Evolutionary conservation across 2,329 filamentous ascomycete species (phyloP).

Genomic region (Fusarium buharicum): DNA sequence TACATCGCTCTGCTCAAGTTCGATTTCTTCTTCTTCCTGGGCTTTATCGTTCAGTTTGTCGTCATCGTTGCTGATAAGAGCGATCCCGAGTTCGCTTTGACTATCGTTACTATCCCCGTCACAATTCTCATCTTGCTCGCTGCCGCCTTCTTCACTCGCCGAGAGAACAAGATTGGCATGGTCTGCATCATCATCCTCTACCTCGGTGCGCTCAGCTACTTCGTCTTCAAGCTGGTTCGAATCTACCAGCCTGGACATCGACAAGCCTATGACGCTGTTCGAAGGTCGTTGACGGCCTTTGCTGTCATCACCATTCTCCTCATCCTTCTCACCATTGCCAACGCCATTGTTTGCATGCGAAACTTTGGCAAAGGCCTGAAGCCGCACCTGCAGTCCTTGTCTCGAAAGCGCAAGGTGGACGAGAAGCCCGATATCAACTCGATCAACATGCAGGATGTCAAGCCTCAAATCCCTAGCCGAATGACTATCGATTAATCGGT

Average conservation of each 20-base stretch:
- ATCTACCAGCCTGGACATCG: constrained; percentile 79
- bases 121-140: constrained; percentile 89
- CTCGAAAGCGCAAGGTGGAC: constrained; percentile 55
- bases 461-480: constrained; percentile 63
- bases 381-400: constrained; percentile 74
- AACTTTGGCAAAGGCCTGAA: constrained; percentile 94
- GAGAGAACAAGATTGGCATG: constrained; percentile 85
- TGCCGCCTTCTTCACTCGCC: constrained; percentile 85
- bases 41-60: constrained; percentile 97
- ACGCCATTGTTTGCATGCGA: constrained; percentile 85
- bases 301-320: constrained; percentile 91
- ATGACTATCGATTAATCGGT: constrained; percentile 69
- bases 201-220: constrained; percentile 90
- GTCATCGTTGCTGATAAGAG: constrained; percentile 81
- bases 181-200: constrained; percentile 82
- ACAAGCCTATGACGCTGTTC: constrained; percentile 77
- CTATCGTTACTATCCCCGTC: constrained; percentile 87
- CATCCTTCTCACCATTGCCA: constrained; percentile 87
- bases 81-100: constrained; percentile 83
- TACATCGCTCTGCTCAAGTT: constrained; percentile 98
- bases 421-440: constrained; percentile 68
- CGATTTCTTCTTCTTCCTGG: constrained; percentile 99
- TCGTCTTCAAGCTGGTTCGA: constrained; percentile 96
- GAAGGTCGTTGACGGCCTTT: constrained; percentile 89
- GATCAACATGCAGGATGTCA: constrained; percentile 67